Base-by-base conservation (phyloP, 2,329 filamentous ascomycete genomes). In the Xylariaceae sp. region DNA sequence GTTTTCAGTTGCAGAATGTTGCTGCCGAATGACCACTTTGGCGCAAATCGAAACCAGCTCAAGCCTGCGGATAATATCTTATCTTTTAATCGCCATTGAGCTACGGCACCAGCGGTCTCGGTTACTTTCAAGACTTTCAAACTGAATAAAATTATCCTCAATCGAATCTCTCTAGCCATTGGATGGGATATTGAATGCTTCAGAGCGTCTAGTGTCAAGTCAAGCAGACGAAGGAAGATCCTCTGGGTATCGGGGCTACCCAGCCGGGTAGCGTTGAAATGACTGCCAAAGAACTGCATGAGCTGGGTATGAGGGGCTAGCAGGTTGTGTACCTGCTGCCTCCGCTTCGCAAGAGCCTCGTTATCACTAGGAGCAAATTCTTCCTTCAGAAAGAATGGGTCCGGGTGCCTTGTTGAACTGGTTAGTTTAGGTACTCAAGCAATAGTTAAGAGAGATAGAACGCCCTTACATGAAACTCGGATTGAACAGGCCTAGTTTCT, bases 301-400 rank as follows among this genome's bases (percentile, higher is more conserved):
- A 97, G 75, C 20, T 89, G 86, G 47, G 90, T 85, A 70, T 99
- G 94, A 3, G 94, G 94, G 6, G 91, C 87, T 32, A 99, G 83
- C 45, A 93, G 75, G 65, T 94, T 89, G 64, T 96, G 90, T 2
- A 92, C 87, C 23, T 83, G 75, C 64, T 94, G 88, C 66, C 93
- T 91, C 46, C 86, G 83, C 72, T 87, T 91, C 13, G 85, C 80
- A 59, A 97, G 77, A 11, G 82, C 76, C 51, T 86, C 84, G 64
- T 90, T 87, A 67, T 97, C 92, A 50, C 90, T 96, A 1, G 94
- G 93, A 4, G 93, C 89, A 66, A 97, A 96, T 67, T 99, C 94
- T 70, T 94, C 87, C 66, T 88, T 93, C 29, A 92, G 76, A 64
- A 92, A 94, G 73, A 99, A 96, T 0, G 95, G 92, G 68, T 99